Evolutionary conservation across 2,329 filamentous ascomycete species (phyloP), one percentile per base, ranked within the genome.

Genomic region (Malbranchea cinnamomea): DNA sequence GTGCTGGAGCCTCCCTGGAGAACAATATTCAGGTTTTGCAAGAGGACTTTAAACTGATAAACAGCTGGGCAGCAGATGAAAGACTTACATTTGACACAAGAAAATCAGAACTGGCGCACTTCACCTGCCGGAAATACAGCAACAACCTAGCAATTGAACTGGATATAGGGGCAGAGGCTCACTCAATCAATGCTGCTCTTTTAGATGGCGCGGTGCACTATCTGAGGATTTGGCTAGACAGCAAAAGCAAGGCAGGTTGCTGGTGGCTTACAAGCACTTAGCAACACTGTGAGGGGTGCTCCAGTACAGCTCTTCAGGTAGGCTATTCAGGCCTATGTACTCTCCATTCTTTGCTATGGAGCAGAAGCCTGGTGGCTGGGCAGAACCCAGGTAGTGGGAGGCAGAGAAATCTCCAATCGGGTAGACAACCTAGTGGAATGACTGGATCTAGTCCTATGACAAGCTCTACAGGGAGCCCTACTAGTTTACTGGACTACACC

Each of bases 201-300:
- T 13, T 19, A 10, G 16, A 28, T 13, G 16, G 16, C 12, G 9
- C 38, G 5, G 34, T 44, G 18, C 30, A 31, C 11, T 45, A 37
- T 40, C 35, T 45, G 5, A 41, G 41, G 6, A 26, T 44, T 24
- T 41, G 30, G 27, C 34, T 44, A 11, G 39, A 44, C 23, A 23
- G 32, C 35, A 13, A 39, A 39, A 29, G 41, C 37, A 4, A 30
- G 29, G n/a, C 22, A 17, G 5, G 33, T 37, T 8, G 36, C 26
- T 8, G 26, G 10, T 17, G 26, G 18, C 6, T 14, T 33, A 17
- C 9, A 16, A 14, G 31, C 26, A 12, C 19, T 33, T n/a, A 26
- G 31, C 8, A 30, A 30, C 20, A 33, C 31, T 12, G 26, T 33
- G 6, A 9, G 31, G 9, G 31, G 31, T 9, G 14, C 27, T 10